These are phyloP conservation scores for Ramularia endophylla DNA, from an alignment of 2,329 filamentous ascomycete species.

Conservation along the genomic window DNA sequence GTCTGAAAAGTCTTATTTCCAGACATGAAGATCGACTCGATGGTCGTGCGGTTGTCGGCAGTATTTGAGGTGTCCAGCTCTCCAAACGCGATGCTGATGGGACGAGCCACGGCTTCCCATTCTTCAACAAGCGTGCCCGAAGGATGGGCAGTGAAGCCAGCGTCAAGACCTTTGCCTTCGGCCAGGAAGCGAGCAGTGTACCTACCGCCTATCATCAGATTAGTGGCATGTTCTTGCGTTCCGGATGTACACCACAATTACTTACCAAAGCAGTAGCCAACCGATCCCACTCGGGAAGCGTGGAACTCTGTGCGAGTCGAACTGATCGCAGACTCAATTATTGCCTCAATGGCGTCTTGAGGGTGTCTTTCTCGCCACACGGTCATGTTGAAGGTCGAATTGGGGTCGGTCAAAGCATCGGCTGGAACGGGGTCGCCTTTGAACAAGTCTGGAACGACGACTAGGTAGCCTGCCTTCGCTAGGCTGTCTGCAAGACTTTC, in stretches of 20 bases:
- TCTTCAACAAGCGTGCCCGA: constrained; percentile 62
- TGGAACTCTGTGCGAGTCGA: constrained; percentile 49
- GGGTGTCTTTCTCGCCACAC: constrained; percentile 42
- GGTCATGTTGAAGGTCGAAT: constrained; percentile 36
- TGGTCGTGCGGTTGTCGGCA: constrained; percentile 17
- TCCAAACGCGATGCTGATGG: constrained; percentile 55
- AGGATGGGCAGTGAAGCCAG: constrained; percentile 65
- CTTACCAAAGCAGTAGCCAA: constrained; percentile 62
- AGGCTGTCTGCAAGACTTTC: constrained; percentile 31
- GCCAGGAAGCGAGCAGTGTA: constrained; percentile 61
- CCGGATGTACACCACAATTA: too few species aligned
- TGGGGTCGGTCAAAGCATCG: constrained; percentile 19
- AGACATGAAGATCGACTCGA: constrained; percentile 24
- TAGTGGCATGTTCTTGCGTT: too few species aligned
- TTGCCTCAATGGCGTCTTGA: constrained; percentile 39
- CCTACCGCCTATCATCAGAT: constrained; percentile 51
- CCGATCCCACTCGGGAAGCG: constrained; percentile 55
- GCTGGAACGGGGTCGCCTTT: constrained; percentile 28
- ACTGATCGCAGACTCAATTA: constrained; percentile 36
- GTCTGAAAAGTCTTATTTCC: constrained; percentile 31
- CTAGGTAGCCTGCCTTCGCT: constrained; percentile 27
- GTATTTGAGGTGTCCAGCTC: constrained; percentile 16
- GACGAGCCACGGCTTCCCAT: constrained; percentile 58
- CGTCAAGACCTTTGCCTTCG: constrained; percentile 49
- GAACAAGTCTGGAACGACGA: constrained; percentile 31